phyloP scores from a whole-genome alignment of 1,284 basidiomycete species.

The Tilletia caries region DNA sequence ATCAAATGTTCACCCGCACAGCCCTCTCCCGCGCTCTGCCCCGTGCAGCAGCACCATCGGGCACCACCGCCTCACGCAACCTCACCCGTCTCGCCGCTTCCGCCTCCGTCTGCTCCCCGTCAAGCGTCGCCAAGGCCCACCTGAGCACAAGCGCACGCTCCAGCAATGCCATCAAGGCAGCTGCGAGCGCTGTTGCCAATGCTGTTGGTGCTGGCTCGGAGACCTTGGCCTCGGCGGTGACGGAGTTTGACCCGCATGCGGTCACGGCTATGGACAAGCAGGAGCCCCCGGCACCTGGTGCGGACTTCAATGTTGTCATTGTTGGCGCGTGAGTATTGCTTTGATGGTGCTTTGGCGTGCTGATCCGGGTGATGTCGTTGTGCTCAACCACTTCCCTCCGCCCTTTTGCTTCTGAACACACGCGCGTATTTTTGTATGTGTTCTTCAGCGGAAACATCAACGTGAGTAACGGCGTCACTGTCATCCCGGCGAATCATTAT shows the following conservation, averaged over 20 bases:
- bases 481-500: too few species aligned
- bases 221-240: slow-evolving; percentile 1
- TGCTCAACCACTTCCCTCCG: not conserved
- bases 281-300: slow-evolving; percentile 47
- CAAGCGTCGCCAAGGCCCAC: not conserved
- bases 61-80: not conserved
- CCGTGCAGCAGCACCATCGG: not conserved
- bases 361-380: not conserved
- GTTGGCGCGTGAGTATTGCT: slow-evolving; percentile 37
- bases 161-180: not conserved
- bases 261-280: slow-evolving; percentile 53
- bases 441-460: slow-evolving; percentile 42
- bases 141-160: not conserved
- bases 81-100: too few species aligned
- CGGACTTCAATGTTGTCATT: slow-evolving; percentile 52
- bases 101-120: too few species aligned
- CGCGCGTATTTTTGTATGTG: not conserved
- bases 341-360: too few species aligned
- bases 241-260: slow-evolving; percentile 43
- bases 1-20: slow-evolving; percentile 7
- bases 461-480: slow-evolving; percentile 22
- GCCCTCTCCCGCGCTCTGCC: slow-evolving; percentile 9
- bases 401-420: not conserved
- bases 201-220: not conserved
- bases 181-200: not conserved